Base-by-base conservation (phyloP, 345 rosid genomes). In the Euclidium syriacum region DNA sequence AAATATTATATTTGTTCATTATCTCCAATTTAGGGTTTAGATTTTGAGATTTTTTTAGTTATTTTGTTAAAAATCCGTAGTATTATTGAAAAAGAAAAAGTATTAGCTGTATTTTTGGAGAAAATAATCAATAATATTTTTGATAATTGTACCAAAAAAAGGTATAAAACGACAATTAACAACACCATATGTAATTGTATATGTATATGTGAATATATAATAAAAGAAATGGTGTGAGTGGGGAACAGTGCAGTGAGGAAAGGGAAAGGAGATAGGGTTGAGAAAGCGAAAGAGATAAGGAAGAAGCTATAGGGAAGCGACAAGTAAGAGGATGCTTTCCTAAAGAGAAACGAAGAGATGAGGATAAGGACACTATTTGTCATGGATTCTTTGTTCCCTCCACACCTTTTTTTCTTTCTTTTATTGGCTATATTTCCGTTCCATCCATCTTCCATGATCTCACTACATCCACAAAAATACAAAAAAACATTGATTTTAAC, bases 291-390 rank as follows among this genome's bases (percentile, higher is more conserved):
- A 33, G 52, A 62, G 65, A 71, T 40, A 40, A 9, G n/a, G 36
- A 10, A 24, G 64, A 58, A 63, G 70, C 29, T 52, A 58, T 52
- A 68, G 78, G 81, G 79, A 12, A 68, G 65, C 29, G 74, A 65
- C 76, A 74, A 42, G 52, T 70, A 75, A 40, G 46, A 44, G 18
- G 44, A 71, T 64, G 71, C 41, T 72, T 49, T 52, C 58, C 36
- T 35, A 56, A 53, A 61, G 56, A 69, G 57, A 54, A 35, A 52
- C 5, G 35, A 52, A 24, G 49, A 47, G 51, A 62, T 55, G 38
- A 53, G 58, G 53, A 55, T 55, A 35, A 35, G 41, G 41, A 53
- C 20, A 48, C 75, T 56, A 19, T 62, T 39, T 48, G 10, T 56
- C 38, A 55, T 18, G 12, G 58, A 55, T 71, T 62, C 59, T 63